Evolutionary conservation across 768 basidiomycete species (phyloP).

Genomic region (Rossbeevera mucosa): DNA sequence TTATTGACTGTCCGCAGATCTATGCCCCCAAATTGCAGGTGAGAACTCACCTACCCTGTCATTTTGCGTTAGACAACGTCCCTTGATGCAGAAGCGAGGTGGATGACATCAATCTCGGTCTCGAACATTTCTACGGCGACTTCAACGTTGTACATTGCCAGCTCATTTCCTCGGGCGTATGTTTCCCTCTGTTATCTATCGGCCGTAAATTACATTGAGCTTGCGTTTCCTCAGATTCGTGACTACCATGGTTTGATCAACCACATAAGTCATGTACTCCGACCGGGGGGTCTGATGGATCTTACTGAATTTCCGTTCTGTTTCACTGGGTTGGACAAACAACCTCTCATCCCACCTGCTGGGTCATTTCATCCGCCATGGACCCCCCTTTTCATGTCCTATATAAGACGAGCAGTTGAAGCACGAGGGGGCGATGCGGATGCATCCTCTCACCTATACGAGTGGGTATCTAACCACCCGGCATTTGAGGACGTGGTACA

Average conservation of each 20-base stretch:
- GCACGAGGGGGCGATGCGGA: constrained; percentile 58
- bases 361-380: constrained; percentile 48
- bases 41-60: constrained; percentile 9
- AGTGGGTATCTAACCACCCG: constrained; percentile 52
- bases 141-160: constrained; percentile 75
- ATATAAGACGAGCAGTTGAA: constrained; percentile 48
- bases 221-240: constrained; percentile 46
- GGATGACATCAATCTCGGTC: constrained; percentile 79
- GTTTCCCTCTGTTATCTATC: constrained; percentile 26
- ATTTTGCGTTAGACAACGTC: constrained; percentile 2
- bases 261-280: constrained; percentile 61
- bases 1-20: constrained; percentile 36
- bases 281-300: constrained; percentile 65
- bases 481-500: constrained; percentile 57
- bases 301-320: constrained; percentile 67
- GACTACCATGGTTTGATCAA: constrained; percentile 62
- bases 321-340: constrained; percentile 51
- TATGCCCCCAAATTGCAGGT: constrained; percentile 73
- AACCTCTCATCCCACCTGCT: constrained; percentile 39
- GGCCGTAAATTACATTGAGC: constrained; percentile 11
- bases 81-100: constrained; percentile 60
- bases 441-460: constrained; percentile 51
- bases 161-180: constrained; percentile 67
- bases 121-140: constrained; percentile 76
- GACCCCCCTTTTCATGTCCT: constrained; percentile 59